A percentile compares a stretch with the other conserved stretches of the same genome.
phyloP scores from a whole-genome alignment of 805 yeast genomes.

The Brettanomyces nanus region DNA sequence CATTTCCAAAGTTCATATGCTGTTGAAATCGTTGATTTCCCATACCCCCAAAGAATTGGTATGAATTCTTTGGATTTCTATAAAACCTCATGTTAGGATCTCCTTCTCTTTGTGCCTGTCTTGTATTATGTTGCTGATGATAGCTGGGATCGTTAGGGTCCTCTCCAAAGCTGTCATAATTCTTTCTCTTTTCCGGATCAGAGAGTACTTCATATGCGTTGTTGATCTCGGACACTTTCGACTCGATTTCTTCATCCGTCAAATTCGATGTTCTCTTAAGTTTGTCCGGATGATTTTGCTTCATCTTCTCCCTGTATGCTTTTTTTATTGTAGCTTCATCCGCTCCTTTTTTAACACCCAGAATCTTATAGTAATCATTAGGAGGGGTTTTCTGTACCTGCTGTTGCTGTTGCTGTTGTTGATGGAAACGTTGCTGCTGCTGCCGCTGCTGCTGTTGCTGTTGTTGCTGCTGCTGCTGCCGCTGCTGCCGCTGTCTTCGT shows the following conservation, averaged over 20 bases:
- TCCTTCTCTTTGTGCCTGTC: background rate
- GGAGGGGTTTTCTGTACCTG: slow-evolving; percentile 14
- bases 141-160: background rate
- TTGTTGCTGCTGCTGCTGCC: slow-evolving; percentile 38
- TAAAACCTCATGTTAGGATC: background rate
- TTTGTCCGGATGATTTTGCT: slow-evolving; percentile 89
- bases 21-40: background rate
- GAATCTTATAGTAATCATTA: slow-evolving; percentile 68
- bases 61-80: background rate
- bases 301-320: slow-evolving; percentile 72
- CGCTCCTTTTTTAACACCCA: slow-evolving; percentile 63
- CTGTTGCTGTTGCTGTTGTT: slow-evolving; percentile 24
- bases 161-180: slow-evolving; percentile 44
- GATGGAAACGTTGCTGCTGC: slow-evolving; percentile 29
- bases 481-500: slow-evolving; percentile 30
- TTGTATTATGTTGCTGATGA: background rate
- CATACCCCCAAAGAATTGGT: background rate
- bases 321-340: slow-evolving; percentile 64
- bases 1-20: background rate
- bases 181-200: slow-evolving; percentile 50
- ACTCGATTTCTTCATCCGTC: slow-evolving; percentile 61
- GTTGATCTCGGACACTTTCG: slow-evolving; percentile 85
- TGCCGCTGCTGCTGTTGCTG: slow-evolving; percentile 33
- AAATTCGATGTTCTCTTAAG: slow-evolving; percentile 51
- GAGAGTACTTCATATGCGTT: slow-evolving; percentile 85